These are phyloP conservation scores for Saccharomyces cerevisiae DNA, from an alignment of 805 yeast species.

Conservation along the genomic window DNA sequence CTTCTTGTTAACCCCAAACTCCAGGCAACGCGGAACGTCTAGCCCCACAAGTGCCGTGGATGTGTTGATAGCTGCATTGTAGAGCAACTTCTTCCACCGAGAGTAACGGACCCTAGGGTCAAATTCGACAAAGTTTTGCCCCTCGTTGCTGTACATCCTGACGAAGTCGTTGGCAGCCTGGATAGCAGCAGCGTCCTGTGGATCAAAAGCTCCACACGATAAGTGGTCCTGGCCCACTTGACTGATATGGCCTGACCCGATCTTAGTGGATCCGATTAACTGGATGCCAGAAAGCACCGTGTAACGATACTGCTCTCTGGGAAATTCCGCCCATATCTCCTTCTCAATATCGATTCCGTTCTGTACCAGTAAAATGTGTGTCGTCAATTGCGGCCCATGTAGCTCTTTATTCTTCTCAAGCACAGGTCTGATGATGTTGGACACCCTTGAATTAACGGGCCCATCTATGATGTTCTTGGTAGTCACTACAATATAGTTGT, in stretches of 20 bases:
- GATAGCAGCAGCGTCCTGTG: slow-evolving; percentile 25
- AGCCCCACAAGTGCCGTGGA: slow-evolving; percentile 48
- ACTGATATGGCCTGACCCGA: slow-evolving; percentile 36
- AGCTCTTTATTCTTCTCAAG: slow-evolving; percentile 31
- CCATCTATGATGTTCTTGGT: slow-evolving; percentile 68
- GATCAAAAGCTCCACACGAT: slow-evolving; percentile 45
- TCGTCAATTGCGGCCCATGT: slow-evolving; percentile 12
- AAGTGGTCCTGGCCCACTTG: slow-evolving; percentile 47
- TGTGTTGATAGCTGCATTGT: slow-evolving; percentile 59
- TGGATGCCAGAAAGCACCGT: slow-evolving; percentile 52
- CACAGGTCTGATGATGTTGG: slow-evolving; percentile 44
- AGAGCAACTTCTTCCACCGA: slow-evolving; percentile 58
- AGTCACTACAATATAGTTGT: slow-evolving; percentile 54
- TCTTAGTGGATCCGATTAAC: slow-evolving; percentile 51
- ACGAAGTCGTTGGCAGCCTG: slow-evolving; percentile 34
- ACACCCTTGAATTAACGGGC: slow-evolving; percentile 34
- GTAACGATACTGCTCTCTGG: slow-evolving; percentile 28
- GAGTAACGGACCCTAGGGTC: slow-evolving; percentile 40
- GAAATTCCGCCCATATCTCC: slow-evolving; percentile 42
- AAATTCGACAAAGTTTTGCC: slow-evolving; percentile 33
- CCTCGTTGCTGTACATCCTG: slow-evolving; percentile 36
- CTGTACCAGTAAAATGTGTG: slow-evolving; percentile 51
- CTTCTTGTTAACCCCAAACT: slow-evolving; percentile 33
- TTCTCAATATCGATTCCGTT: slow-evolving; percentile 61
- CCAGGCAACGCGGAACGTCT: slow-evolving; percentile 45